Evolutionary conservation across 2,329 filamentous ascomycete species (phyloP), one percentile per base, ranked within the genome.

Genomic region (Botrytis sinoallii): DNA sequence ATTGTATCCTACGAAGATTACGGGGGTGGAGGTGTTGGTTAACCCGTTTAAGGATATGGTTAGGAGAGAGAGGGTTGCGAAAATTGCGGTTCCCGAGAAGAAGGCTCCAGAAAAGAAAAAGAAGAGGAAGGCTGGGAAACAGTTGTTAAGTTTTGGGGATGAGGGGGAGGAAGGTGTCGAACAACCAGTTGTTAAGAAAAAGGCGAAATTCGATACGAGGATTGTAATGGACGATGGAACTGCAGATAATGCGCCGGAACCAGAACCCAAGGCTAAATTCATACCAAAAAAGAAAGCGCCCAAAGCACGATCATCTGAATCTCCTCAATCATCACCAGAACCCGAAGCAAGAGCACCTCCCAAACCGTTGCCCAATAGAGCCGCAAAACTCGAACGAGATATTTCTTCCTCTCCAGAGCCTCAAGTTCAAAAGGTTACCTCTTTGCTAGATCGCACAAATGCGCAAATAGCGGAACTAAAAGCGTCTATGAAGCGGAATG

Each of bases 21-120:
- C 89, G 6, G 85, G 86, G 32, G 85, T 92, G 42, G 93, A 96
- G 82, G 89, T 97, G 32, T 82, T 96, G 76, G 89, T 94, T 66
- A 96, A 96, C 79, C 93, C 93, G 0, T 97, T 95, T 75, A 88
- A 92, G 67, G 92, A 93, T 79, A 94, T 96, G 92, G 88, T 90
- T 78, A 92, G 89, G 84, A 87, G 90, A 78, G 86, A 88, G 68
- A 87, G 87, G 73, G 85, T 88, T 59, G 88, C 89, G 22, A 84
- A 84, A 46, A 86, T 85, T 48, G 84, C 82, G 46, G 81, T 83
- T 32, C 84, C 86, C 38, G 84, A 85, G 44, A 81, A 83, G 52
- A 82, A 83, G 35, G 82, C 82, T 46, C 82, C 83, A 32, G 84
- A 84, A 71, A 86, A 87, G 77, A 88, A 88, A 77, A 90, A 88